phyloP scores from a whole-genome alignment of 164 flowering plant species.

The Magnolia changhungtana region DNA sequence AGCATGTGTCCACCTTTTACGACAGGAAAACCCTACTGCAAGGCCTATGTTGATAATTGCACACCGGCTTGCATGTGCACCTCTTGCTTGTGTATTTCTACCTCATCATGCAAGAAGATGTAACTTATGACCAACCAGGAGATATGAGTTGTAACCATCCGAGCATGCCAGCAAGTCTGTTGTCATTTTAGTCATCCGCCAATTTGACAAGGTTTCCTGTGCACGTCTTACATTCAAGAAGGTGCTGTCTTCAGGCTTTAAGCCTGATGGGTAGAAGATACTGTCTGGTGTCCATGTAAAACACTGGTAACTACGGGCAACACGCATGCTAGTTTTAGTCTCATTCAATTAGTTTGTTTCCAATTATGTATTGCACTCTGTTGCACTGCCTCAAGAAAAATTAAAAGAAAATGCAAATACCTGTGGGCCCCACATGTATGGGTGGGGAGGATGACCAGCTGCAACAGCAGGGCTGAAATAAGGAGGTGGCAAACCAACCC shows the following conservation, averaged over 20 bases:
- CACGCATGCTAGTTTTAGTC: background rate
- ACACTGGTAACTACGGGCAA: background rate
- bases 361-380: background rate
- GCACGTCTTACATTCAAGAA: background rate
- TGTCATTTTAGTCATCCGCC: background rate
- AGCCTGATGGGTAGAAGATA: background rate
- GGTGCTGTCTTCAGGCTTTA: background rate
- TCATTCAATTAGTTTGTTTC: background rate
- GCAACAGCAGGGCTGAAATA: conserved; percentile 58
- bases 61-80: background rate
- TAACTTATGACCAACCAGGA: background rate
- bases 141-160: background rate
- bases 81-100: background rate
- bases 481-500: conserved; percentile 33
- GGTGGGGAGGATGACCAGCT: conserved; percentile 78
- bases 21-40: too few species aligned
- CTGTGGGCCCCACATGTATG: conserved; percentile 93
- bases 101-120: background rate
- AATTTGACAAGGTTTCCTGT: background rate
- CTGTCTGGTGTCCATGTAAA: background rate
- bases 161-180: background rate
- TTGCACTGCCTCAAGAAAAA: background rate
- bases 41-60: too few species aligned
- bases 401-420: conserved; percentile 32
- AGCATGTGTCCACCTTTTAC: too few species aligned